Evolutionary conservation across 768 basidiomycete genomes (phyloP), one percentile per base, ranked within the genome.

Genomic region (Boletus huronensis): DNA sequence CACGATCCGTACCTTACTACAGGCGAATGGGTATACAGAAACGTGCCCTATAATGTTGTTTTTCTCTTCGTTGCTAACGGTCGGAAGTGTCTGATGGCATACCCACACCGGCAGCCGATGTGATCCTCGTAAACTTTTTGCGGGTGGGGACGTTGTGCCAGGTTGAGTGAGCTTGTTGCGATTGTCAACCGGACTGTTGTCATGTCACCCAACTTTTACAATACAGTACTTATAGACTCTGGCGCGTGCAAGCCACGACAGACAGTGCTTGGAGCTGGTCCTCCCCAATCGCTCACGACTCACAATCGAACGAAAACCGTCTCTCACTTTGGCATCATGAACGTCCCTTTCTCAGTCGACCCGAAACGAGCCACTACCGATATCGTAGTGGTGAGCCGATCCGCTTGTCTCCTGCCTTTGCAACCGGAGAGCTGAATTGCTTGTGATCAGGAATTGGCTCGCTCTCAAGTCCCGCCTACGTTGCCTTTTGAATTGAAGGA

Each of bases 401-500:
- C 28, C 11, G 6, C 31, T 14, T 25, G 36, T 19, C 28, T n/a
- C 34, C 5, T 38, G 17, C 42, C 2, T 35, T 42, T 29, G 3
- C 7, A 14, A 10, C 31, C 2, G 9, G 29, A 29, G 19, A 29
- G 7, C 45, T 41, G 34, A 51, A 19, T 53, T 9, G 4, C 8
- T 5, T 38, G 21, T 23, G 32, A 41, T 11, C 42, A 77, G 72
- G 70, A 74, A 58, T 51, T 78, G n/a, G 69, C 70, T 29, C 64
- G 45, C n/a, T 58, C 58, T 10, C 70, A 69, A 34, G 59, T 58
- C 5, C 58, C 66, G 7, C 72, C 72, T 3, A 57, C 58, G 31
- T 52, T 76, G 35, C 76, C 77, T 13, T 64, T 67, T 29, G 75
- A 76, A 52, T 61, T 81, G 38, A 70, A 70, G 45, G 63, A 60